These are phyloP conservation scores for Platanus orientalis DNA, from an alignment of 164 flowering plant genomes.

Conservation along the genomic window DNA sequence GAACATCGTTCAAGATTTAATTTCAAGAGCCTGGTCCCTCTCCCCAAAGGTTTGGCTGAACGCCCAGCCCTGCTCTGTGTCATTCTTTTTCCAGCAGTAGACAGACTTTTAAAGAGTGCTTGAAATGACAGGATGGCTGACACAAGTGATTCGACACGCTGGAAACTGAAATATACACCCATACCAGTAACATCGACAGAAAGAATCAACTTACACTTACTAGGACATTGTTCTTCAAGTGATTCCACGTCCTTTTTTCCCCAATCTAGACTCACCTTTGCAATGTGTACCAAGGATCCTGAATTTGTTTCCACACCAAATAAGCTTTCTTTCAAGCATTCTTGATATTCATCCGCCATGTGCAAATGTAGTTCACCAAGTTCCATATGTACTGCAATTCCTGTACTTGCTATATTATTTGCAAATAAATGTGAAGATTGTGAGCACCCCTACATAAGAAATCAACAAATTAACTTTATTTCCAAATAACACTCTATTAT, in stretches of 20 bases:
- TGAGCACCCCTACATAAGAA: conserved; percentile 68
- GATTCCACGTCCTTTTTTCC: conserved; percentile 76
- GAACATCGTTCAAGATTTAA: conserved; percentile 85
- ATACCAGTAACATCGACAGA: conserved; percentile 87
- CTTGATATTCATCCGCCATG: conserved; percentile 90
- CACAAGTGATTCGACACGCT: conserved; percentile 77
- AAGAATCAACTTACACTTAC: conserved; percentile 48
- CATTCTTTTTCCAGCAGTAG: conserved; percentile 41
- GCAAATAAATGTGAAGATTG: conserved; percentile 94
- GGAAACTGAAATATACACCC: conserved; percentile 65
- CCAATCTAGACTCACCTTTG: conserved; percentile 82
- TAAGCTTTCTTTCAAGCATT: conserved; percentile 69
- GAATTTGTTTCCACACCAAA: conserved; percentile 86
- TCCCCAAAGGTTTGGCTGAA: conserved; percentile 58
- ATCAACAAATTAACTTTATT: conserved; percentile 1
- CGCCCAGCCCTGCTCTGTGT: conserved; percentile 36
- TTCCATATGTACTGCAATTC: conserved; percentile 74
- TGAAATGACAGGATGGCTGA: conserved; percentile 63
- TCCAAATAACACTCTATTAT: not conserved
- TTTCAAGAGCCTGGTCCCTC: conserved; percentile 64
- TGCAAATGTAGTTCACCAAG: conserved; percentile 90
- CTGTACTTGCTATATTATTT: conserved; percentile 74
- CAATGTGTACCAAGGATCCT: conserved; percentile 76
- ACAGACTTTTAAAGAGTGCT: conserved; percentile 54
- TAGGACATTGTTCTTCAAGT: conserved; percentile 48